These are phyloP conservation scores for Carnegiea gigantea DNA, from an alignment of 179 eudicot genomes.

Conservation along the genomic window DNA sequence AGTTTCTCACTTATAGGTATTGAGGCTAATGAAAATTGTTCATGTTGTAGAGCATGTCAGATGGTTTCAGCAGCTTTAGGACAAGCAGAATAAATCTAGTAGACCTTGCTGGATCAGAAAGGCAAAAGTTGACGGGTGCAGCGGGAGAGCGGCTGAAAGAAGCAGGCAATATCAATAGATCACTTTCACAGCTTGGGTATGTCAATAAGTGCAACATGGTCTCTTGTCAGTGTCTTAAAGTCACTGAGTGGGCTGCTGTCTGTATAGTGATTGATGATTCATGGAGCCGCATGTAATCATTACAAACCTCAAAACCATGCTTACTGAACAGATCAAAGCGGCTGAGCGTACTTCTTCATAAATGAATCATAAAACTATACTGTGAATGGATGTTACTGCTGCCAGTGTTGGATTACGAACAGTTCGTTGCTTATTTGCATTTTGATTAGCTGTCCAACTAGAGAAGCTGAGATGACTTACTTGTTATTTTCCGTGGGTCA, in stretches of 20 bases:
- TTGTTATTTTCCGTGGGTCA: background rate
- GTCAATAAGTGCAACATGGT: slow-evolving; percentile 14
- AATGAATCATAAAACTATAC: too few relatives aligned
- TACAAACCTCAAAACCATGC: background rate
- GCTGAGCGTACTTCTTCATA: too few relatives aligned
- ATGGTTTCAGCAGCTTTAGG: slow-evolving; percentile 82
- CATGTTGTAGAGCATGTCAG: slow-evolving; percentile 57
- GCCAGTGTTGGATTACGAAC: too few relatives aligned
- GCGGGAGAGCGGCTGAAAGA: slow-evolving; percentile 99
- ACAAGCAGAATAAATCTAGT: slow-evolving; percentile 90
- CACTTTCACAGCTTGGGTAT: slow-evolving; percentile 96
- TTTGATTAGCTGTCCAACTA: too few relatives aligned
- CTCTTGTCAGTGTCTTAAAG: background rate
- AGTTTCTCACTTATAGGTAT: slow-evolving; percentile 9
- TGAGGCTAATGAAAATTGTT: slow-evolving; percentile 16
- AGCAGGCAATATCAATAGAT: slow-evolving; percentile 94
- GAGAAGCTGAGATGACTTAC: too few relatives aligned
- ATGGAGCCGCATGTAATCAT: background rate
- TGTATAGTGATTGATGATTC: background rate
- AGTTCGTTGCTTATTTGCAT: too few relatives aligned
- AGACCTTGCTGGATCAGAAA: slow-evolving; percentile 99
- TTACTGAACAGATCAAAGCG: too few relatives aligned
- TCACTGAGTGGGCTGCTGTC: background rate
- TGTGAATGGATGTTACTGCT: too few relatives aligned
- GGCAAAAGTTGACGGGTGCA: slow-evolving; percentile 96